These are phyloP conservation scores for Fusarium sp. DNA, from an alignment of 2,329 filamentous ascomycete genomes.

Conservation along the genomic window DNA sequence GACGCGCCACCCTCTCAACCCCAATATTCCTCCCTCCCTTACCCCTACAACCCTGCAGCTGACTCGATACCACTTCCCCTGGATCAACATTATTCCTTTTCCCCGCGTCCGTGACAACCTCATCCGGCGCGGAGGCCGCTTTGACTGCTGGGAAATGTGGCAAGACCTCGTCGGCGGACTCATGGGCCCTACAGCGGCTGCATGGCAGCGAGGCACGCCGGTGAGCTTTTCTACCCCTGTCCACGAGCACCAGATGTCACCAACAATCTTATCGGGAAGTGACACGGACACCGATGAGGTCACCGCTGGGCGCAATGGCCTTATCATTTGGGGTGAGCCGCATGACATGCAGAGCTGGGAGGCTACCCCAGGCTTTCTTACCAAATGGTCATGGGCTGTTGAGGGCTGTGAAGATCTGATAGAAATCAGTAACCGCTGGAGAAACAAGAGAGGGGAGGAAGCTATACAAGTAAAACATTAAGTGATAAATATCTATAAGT, in stretches of 20 bases:
- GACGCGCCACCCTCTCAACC: not conserved
- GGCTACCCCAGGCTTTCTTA: not conserved
- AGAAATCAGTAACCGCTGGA: not conserved
- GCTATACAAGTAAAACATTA: not conserved
- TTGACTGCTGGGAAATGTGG: not conserved
- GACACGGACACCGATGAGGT: not conserved
- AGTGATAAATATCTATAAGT: too few species aligned
- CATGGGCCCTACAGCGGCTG: not conserved
- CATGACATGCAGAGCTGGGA: constrained; percentile 2
- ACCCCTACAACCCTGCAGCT: not conserved
- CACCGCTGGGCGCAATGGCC: not conserved
- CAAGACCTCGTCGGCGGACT: not conserved
- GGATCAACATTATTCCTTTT: not conserved
- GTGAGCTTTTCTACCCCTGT: not conserved
- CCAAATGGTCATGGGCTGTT: not conserved
- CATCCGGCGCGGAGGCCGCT: not conserved
- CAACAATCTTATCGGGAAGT: accelerated
- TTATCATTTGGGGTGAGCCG: not conserved
- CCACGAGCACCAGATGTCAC: accelerated
- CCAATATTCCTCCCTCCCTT: not conserved
- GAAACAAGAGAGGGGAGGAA: not conserved
- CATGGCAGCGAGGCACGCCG: not conserved
- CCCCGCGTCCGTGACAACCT: not conserved
- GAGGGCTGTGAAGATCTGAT: not conserved
- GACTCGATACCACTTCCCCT: not conserved